Conservation (phyloP, 2,329 filamentous ascomycete species). For the Nemania serpens region DNA sequence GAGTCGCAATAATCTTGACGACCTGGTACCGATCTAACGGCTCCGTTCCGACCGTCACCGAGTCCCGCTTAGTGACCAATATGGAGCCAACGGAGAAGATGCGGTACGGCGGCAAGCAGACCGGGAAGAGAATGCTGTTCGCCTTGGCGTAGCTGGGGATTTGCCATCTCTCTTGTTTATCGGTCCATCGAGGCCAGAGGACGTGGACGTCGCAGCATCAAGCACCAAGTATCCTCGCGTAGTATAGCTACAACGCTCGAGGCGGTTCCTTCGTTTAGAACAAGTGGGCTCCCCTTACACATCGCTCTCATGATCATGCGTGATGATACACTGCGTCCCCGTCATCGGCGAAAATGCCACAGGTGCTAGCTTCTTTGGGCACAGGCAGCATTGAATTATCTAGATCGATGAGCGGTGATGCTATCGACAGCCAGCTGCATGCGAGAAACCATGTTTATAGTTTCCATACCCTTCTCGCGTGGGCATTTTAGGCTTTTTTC, state of each 20-base stretch:
- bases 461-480: background rate
- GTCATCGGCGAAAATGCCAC: conserved; percentile 7
- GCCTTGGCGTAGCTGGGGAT: too few species aligned
- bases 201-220: background rate
- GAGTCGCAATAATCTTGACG: conserved; percentile 11
- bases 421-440: background rate
- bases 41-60: conserved; percentile 33
- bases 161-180: background rate
- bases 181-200: too few species aligned
- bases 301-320: background rate
- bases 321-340: conserved; percentile 5
- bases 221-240: background rate
- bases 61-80: conserved; percentile 18
- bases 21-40: conserved; percentile 27
- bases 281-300: conserved; percentile 7
- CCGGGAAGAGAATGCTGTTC: conserved; percentile 13
- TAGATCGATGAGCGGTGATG: background rate
- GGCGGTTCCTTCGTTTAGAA: background rate
- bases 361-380: background rate
- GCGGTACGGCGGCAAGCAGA: conserved; percentile 28
- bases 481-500: background rate
- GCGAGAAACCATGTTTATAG: background rate
- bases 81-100: conserved; percentile 30
- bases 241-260: background rate
- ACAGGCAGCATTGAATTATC: background rate